A percentile compares a stretch with the other conserved stretches of the same genome.
phyloP scores from a whole-genome alignment of 2,329 filamentous ascomycete genomes.

The Colletotrichum tamarilloi region DNA sequence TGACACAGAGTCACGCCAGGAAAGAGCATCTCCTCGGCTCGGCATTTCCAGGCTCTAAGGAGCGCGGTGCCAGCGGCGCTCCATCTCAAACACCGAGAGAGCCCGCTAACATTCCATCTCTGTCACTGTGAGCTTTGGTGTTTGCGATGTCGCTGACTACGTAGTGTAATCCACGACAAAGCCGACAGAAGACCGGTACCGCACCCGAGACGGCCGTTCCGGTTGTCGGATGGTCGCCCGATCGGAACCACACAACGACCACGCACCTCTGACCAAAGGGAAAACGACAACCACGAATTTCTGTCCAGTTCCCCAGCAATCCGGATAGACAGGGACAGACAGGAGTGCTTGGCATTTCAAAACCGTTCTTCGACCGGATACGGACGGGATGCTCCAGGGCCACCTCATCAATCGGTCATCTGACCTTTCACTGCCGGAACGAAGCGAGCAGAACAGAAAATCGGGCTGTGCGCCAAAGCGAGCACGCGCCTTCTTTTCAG shows the following conservation, averaged over 20 bases:
- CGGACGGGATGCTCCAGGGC: constrained; percentile 7
- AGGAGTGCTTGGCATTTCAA: constrained; percentile 16
- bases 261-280: not conserved
- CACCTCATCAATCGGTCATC: constrained; percentile 26
- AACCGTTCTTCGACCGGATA: not conserved
- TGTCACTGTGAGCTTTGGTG: not conserved
- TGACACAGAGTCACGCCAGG: not conserved
- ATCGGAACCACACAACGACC: not conserved
- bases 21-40: not conserved
- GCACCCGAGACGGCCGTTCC: constrained; percentile 23
- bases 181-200: not conserved
- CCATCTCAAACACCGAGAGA: constrained; percentile 3
- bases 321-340: not conserved
- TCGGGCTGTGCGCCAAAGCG: constrained; percentile 15
- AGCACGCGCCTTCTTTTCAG: not conserved
- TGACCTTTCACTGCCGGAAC: constrained; percentile 19
- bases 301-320: not conserved
- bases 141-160: not conserved
- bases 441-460: not conserved
- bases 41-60: not conserved
- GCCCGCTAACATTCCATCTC: not conserved
- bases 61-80: not conserved
- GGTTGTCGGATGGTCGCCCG: constrained; percentile 15
- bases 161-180: no score
- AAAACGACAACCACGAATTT: not conserved